Evolutionary conservation across 306 rosid species (phyloP).

Genomic region (Malus asiatica): DNA sequence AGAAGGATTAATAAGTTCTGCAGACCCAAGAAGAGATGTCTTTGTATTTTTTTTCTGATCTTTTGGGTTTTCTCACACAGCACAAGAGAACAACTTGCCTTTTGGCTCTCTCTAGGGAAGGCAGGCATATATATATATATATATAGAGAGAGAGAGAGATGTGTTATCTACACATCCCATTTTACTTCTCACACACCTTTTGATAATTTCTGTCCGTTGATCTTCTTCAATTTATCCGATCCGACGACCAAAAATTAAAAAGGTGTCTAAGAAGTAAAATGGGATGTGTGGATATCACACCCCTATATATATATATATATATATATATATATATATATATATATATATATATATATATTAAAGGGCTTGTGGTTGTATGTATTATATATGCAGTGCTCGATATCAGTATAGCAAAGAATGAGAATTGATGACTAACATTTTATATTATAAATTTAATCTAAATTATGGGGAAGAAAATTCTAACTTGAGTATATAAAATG

Average conservation of each 20-base stretch:
- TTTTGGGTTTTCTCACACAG: conserved; percentile 27
- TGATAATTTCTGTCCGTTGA: too few species aligned
- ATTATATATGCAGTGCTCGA: conserved; percentile 19
- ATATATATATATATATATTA: not conserved
- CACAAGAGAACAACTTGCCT: conserved; percentile 28
- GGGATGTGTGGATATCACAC: too few species aligned
- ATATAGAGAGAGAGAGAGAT: not conserved
- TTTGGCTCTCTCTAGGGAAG: conserved; percentile 28
- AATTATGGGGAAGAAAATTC: not conserved
- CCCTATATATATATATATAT: not conserved
- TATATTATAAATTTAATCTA: conserved; percentile 1
- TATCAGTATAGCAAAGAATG: conserved; percentile 28
- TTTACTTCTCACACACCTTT: too few species aligned
- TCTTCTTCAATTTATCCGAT: too few species aligned
- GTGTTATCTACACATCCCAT: too few species aligned
- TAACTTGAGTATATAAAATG: too few species aligned
- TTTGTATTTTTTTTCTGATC: not conserved
- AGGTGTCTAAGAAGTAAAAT: too few species aligned
- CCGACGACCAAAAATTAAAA: too few species aligned
- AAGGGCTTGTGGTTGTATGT: conserved; percentile 17
- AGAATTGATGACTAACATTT: conserved; percentile 21
- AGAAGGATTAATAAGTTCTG: conserved; percentile 18
- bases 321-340: not conserved
- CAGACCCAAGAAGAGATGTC: conserved; percentile 52
- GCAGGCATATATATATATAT: not conserved